Evolutionary conservation across 2,329 filamentous ascomycete genomes (phyloP).

Genomic region (Aspergillus ruber): DNA sequence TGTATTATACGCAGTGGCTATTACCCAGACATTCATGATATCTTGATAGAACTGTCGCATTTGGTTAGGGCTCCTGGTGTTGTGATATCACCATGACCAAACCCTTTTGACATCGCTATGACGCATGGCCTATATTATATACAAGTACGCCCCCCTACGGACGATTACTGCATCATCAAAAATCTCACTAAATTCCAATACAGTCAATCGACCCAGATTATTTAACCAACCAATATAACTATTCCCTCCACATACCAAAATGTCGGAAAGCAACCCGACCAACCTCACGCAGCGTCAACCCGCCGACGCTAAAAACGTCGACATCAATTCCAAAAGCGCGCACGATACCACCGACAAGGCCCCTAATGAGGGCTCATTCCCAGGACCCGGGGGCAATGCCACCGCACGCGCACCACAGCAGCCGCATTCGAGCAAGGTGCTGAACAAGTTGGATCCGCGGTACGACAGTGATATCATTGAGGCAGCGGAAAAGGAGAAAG

Average conservation of each 20-base stretch:
- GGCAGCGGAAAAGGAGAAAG: background rate
- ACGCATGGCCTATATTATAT: no score
- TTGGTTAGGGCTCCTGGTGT: background rate
- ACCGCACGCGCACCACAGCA: constrained; percentile 1
- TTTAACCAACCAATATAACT: background rate
- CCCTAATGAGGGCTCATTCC: background rate
- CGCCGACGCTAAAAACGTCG: background rate
- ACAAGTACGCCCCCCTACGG: no score
- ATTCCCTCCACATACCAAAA: background rate
- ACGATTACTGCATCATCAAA: background rate
- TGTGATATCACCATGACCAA: background rate
- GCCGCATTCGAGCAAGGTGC: constrained; percentile 3
- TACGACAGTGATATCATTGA: constrained; percentile 4
- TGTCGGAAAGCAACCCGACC: background rate
- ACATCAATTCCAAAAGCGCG: background rate
- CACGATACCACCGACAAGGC: background rate
- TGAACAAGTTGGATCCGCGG: constrained; percentile 5
- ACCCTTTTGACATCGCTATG: no score
- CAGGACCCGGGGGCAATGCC: constrained; percentile 1
- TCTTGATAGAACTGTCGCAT: background rate
- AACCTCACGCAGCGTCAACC: background rate
- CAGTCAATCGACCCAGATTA: background rate
- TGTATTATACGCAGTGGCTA: background rate
- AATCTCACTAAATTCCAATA: background rate
- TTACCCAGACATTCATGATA: background rate